phyloP scores from a whole-genome alignment of 805 yeast species.

The Brettanomyces custersianus region DNA sequence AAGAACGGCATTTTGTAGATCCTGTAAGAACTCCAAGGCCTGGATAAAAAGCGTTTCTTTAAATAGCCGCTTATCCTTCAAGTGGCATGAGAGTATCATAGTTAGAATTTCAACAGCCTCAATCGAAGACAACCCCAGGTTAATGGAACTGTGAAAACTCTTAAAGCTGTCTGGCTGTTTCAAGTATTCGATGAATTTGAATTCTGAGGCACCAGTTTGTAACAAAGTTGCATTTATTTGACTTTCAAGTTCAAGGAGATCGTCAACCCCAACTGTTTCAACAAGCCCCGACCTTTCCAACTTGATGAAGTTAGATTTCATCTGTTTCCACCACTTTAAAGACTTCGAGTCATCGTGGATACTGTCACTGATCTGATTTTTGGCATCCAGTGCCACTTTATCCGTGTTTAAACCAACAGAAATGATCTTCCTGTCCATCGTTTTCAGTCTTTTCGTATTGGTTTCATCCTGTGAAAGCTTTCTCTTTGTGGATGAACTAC shows the following conservation, averaged over 20 bases:
- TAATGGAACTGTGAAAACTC: background rate
- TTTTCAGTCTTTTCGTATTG: background rate
- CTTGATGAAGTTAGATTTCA: background rate
- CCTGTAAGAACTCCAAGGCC: conserved; percentile 31
- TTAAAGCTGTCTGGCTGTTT: background rate
- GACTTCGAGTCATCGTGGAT: conserved; percentile 3
- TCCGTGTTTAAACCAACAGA: background rate
- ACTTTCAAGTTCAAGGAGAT: background rate
- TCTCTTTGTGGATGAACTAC: background rate
- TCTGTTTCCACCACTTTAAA: background rate
- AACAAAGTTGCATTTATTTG: background rate
- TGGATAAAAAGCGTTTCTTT: conserved; percentile 35
- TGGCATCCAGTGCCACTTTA: background rate
- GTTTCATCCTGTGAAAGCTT: background rate
- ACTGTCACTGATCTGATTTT: conserved; percentile 1
- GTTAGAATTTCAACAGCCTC: conserved; percentile 26
- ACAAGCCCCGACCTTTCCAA: too few relatives aligned
- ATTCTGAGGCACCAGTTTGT: background rate
- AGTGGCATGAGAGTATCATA: conserved; percentile 30
- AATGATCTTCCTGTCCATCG: background rate
- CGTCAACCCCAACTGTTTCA: background rate
- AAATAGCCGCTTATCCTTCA: conserved; percentile 35
- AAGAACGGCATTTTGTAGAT: conserved; percentile 9
- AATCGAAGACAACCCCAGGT: background rate
- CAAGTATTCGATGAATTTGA: background rate